Evolutionary conservation across 1,284 basidiomycete species (phyloP), one percentile per base, ranked within the genome.

Genomic region (Cutaneotrichosporon arboriforme): DNA sequence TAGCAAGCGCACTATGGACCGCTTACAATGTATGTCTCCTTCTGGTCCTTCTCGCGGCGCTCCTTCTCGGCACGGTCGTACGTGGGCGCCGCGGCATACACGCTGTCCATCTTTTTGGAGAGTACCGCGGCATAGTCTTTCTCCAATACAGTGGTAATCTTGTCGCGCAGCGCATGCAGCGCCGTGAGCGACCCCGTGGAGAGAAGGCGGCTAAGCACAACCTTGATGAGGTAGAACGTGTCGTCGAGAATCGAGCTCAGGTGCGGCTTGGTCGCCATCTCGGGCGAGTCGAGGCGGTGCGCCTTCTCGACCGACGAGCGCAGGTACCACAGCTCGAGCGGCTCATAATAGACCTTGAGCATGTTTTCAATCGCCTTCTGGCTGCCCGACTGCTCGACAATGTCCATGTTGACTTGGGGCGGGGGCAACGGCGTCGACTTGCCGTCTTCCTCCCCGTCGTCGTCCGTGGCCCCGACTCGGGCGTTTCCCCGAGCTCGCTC

Each of bases 261-360:
- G 56, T 41, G 87, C 82, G 51, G 90, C 79, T 67, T 68, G 77
- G 75, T 38, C 80, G 84, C 21, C 64, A 73, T 62, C 61, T 88
- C 84, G 1, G 85, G 80, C 21, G 81, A 72, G 70, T 94, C 89
- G 12, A 84, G 67, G 35, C 73, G 71, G 59, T 79, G 77, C 0
- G 77, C 76, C 79, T 93, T 93, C 67, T 94, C 88, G 44, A 96
- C 84, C 52, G 84, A 86, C 12, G 82, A 84, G n/a, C 88, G 83
- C 15, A 87, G 81, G 72, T 93, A 97, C 92, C 92, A 97, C 4
- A 85, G 76, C 71, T 98, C 94, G 54, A 98, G 78, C 1, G 93
- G 91, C 36, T 85, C 80, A 67, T 96, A 97, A 66, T 87, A 91
- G 15, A 80, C 81, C 8, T 74, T 74, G 31, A 93, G 79, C 44